Evolutionary conservation across 2,329 filamentous ascomycete genomes (phyloP).

Genomic region (Fusarium liriodendri): DNA sequence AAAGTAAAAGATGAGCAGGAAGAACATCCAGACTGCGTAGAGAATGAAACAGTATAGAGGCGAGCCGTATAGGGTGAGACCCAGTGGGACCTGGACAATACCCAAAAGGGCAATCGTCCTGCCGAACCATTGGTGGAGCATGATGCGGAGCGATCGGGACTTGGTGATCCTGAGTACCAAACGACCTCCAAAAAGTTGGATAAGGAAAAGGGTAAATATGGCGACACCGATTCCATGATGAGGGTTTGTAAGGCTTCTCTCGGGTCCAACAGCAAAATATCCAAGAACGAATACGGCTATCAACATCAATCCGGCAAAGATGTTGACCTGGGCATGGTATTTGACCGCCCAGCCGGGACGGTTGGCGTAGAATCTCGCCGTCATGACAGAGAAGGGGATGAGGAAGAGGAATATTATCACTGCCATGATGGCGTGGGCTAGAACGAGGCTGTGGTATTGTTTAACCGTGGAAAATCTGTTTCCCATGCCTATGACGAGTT

Average conservation of each 20-base stretch:
- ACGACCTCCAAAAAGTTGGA: conserved; percentile 77
- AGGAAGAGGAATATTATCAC: conserved; percentile 80
- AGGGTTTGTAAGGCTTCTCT: conserved; percentile 79
- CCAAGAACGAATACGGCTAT: conserved; percentile 80
- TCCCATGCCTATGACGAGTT: conserved; percentile 74
- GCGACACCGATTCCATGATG: conserved; percentile 87
- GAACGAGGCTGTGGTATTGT: conserved; percentile 77
- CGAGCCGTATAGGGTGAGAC: conserved; percentile 91
- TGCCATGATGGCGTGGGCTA: conserved; percentile 78
- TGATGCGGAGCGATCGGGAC: conserved; percentile 61
- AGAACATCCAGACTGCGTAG: conserved; percentile 81
- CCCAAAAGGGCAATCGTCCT: conserved; percentile 82
- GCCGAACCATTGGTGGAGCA: conserved; percentile 91
- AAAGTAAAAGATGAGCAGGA: conserved; percentile 82
- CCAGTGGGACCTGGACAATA: conserved; percentile 87
- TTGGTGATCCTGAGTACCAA: conserved; percentile 67
- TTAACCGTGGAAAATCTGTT: conserved; percentile 78
- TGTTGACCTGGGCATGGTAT: conserved; percentile 80
- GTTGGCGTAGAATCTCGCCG: conserved; percentile 76
- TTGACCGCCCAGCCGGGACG: conserved; percentile 71
- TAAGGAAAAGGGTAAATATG: conserved; percentile 77
- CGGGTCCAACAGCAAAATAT: conserved; percentile 81
- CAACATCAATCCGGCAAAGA: conserved; percentile 74
- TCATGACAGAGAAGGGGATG: conserved; percentile 79
- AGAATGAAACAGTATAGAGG: conserved; percentile 87